These are phyloP conservation scores for Geotrichum histeridarum DNA, from an alignment of 1,139 yeast genomes.

Conservation along the genomic window DNA sequence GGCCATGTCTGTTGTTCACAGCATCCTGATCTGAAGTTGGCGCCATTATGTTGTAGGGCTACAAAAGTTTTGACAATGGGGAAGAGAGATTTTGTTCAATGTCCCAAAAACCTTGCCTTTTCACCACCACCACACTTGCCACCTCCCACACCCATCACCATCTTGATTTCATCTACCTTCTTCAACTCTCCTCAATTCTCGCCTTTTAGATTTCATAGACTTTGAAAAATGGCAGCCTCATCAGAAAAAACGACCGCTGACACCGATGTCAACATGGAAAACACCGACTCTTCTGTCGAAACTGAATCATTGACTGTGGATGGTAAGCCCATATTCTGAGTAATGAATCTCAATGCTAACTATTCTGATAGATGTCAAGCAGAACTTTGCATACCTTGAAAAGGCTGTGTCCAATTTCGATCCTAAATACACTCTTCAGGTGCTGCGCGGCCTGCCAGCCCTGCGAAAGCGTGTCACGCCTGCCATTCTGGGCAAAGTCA, in stretches of 20 bases:
- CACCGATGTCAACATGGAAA: constrained; percentile 14
- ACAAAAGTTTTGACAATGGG: neutral
- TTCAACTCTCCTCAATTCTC: constrained; percentile 3
- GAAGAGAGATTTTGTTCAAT: neutral
- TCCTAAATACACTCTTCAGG: constrained; percentile 80
- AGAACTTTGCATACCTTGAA: constrained; percentile 51
- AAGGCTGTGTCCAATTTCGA: constrained; percentile 77
- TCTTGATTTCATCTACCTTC: neutral
- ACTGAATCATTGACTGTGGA: constrained; percentile 19
- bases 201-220: neutral
- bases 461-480: constrained; percentile 61
- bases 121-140: constrained; percentile 17
- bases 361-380: constrained; percentile 46
- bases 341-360: constrained; percentile 38
- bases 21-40: neutral
- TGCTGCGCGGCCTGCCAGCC: constrained; percentile 74
- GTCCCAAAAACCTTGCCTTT: constrained; percentile 7
- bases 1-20: constrained; percentile 14
- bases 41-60: neutral
- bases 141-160: neutral
- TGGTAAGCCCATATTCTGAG: constrained; percentile 22
- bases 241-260: constrained; percentile 10
- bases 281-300: constrained; percentile 11
- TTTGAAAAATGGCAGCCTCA: constrained; percentile 5
- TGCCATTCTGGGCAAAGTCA: constrained; percentile 50